phyloP scores from a whole-genome alignment of 495 filamentous ascomycete genomes.

The Hyphodiscus hymeniophilus region DNA sequence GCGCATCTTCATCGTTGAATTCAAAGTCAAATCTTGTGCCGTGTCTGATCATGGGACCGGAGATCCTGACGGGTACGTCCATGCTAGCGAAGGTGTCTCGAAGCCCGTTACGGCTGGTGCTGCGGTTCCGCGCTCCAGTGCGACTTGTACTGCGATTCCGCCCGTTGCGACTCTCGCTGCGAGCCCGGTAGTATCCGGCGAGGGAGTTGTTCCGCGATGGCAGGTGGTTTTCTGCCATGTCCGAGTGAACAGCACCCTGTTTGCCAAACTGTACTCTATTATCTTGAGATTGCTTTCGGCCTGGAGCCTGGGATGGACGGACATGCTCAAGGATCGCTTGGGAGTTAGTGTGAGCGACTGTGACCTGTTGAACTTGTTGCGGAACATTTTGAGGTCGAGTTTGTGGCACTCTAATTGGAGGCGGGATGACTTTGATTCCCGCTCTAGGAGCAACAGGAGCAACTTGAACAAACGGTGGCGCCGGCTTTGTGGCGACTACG shows the following conservation, averaged over 20 bases:
- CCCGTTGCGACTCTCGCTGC: background rate
- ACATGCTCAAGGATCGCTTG: too few relatives aligned
- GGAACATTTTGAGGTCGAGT: background rate
- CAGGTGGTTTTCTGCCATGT: too few relatives aligned
- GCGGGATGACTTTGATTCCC: too few relatives aligned
- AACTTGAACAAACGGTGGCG: too few relatives aligned
- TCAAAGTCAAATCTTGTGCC: constrained; percentile 9
- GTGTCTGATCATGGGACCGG: background rate
- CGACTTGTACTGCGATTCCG: background rate
- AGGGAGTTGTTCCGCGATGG: constrained; percentile 1
- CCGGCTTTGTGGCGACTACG: too few relatives aligned
- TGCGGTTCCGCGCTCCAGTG: background rate
- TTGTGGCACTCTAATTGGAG: background rate
- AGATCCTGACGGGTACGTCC: background rate
- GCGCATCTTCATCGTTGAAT: constrained; percentile 4
- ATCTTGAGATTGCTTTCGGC: too few relatives aligned
- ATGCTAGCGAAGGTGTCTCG: background rate
- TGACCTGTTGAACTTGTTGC: background rate
- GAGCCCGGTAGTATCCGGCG: background rate
- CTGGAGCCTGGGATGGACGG: background rate
- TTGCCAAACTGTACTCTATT: too few relatives aligned
- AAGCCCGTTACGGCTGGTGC: background rate
- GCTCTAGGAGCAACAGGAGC: too few relatives aligned
- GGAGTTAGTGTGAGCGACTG: too few relatives aligned
- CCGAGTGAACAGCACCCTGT: too few relatives aligned